Base-by-base conservation (phyloP, 495 filamentous ascomycete genomes). In the Podospora tetraspora region DNA sequence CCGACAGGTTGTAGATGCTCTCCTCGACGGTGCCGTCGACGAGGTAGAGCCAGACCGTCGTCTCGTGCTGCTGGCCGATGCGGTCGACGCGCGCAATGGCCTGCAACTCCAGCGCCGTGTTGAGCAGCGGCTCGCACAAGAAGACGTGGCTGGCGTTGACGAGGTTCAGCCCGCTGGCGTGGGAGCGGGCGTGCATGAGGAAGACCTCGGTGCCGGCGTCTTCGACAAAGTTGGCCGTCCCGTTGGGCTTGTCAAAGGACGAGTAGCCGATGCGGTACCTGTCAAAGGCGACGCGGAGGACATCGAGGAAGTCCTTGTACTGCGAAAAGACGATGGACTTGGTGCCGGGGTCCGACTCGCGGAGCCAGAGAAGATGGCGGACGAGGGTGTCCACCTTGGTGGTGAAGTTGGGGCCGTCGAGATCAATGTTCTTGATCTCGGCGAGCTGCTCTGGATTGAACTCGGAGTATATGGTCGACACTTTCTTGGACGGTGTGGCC, bases 41-140 rank as follows among this genome's bases (percentile, higher is more conserved):
- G 2, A 97, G 84, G 76, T 99, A 99, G 77, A 97, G 90, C 90
- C 93, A 99, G 6, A 97, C 94, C 2, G 92, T 96, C 8, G 94
- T 99, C 68, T 89, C 83, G 27, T 90, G 87, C 67, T 88, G 85
- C 77, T 99, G 94, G 0, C 94, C 94, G 65, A 99, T 99, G 52
- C 94, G 86, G 76, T 99, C 92, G 0, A 99, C 93, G 61, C 94
- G 89, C 7, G 93, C 92, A 71, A 97, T 96, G 3, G 93, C 94
- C 74, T 99, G 94, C 7, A 97, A 84, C 72, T 97, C 94, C 10
- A 99, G 87, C 2, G 94, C 92, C 7, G 94, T 91, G 75, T 97
- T 97, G 70, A 97, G 87, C 4, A 97, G 79, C 1, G 94, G 94
- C 76, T 99, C 94, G 76, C 93, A 97, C 9, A 99, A 81, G 71